phyloP scores from a whole-genome alignment of 1,284 basidiomycete species.

The Wolfiporia cocos region DNA sequence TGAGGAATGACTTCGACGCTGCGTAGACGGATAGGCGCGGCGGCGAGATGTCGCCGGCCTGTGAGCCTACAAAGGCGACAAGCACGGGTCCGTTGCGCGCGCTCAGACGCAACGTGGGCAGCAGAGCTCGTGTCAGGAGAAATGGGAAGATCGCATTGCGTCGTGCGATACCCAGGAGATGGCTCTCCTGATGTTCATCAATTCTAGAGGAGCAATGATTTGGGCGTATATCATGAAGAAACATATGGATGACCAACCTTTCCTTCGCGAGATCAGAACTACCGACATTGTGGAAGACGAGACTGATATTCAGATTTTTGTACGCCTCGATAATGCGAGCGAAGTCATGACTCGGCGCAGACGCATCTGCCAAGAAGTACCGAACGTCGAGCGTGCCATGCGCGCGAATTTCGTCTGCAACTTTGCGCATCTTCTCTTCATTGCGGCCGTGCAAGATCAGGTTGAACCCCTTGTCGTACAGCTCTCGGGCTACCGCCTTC shows the following conservation, averaged over 20 bases:
- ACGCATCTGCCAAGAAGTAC: conserved; percentile 19
- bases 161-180: conserved; percentile 14
- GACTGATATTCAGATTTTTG: conserved; percentile 3
- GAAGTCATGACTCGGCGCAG: conserved; percentile 1
- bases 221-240: too few species aligned
- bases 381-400: conserved; percentile 13
- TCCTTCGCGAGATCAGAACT: conserved; percentile 3
- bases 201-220: too few species aligned
- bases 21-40: conserved; percentile 22
- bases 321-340: conserved; percentile 2
- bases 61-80: conserved; percentile 22
- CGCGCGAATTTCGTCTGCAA: conserved; percentile 17
- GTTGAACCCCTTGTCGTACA: conserved; percentile 25
- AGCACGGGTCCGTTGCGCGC: conserved; percentile 18
- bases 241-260: conserved; percentile 11
- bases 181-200: conserved; percentile 17
- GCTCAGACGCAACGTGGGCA: conserved; percentile 20
- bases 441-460: conserved; percentile 26
- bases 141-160: conserved; percentile 23
- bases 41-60: conserved; percentile 17
- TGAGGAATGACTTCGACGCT: conserved; percentile 21
- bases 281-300: conserved; percentile 6
- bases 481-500: conserved; percentile 20
- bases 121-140: conserved; percentile 23
- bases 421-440: conserved; percentile 20